These are phyloP conservation scores for Colletotrichum sp. DNA, from an alignment of 2,329 filamentous ascomycete species.

Conservation along the genomic window DNA sequence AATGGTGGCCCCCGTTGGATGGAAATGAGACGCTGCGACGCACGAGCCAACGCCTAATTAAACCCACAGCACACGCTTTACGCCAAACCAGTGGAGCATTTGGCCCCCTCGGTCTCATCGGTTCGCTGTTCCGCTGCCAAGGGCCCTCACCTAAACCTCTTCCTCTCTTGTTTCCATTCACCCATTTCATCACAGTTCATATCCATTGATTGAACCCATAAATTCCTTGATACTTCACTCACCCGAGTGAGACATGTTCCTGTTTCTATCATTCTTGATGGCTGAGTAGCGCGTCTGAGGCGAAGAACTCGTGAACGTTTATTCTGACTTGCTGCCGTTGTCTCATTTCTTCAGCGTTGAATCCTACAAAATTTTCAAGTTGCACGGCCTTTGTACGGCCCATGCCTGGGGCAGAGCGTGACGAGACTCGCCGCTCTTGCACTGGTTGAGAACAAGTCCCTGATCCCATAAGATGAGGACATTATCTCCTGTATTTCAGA, in stretches of 20 bases:
- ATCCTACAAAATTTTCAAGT: not conserved
- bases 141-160: not conserved
- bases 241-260: not conserved
- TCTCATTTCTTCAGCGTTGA: not conserved
- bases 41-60: slow-evolving; percentile 20
- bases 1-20: not conserved
- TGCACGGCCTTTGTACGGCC: not conserved
- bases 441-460: not conserved
- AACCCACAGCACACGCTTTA: slow-evolving; percentile 1
- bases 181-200: not conserved
- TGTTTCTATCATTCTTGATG: not conserved
- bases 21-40: slow-evolving; percentile 1
- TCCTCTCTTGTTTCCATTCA: not conserved
- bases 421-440: not conserved
- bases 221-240: not conserved
- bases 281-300: not conserved
- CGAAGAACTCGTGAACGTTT: not conserved
- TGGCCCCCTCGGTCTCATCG: not conserved
- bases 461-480: not conserved
- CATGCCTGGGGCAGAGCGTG: rapidly evolving
- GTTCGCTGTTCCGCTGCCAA: slow-evolving; percentile 6
- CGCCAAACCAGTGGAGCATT: not conserved
- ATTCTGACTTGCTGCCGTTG: not conserved
- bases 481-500: not conserved
- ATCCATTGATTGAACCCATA: not conserved